These are phyloP conservation scores for Penicillium crystallinum DNA, from an alignment of 495 filamentous ascomycete species.

Conservation along the genomic window DNA sequence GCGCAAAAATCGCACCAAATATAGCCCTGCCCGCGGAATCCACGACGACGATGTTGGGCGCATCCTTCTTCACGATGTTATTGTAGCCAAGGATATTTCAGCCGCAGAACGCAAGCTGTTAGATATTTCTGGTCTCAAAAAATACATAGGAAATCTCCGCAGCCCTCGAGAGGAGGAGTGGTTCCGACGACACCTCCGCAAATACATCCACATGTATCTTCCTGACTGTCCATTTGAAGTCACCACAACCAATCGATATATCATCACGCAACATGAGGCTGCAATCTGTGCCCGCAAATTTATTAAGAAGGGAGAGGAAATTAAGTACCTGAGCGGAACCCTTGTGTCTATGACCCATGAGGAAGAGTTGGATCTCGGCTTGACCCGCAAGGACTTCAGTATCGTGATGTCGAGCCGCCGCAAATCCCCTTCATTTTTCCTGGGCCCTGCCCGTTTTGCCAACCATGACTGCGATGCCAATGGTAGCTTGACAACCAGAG, in stretches of 20 bases:
- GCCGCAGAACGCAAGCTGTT: slow-evolving; percentile 68
- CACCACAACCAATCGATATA: slow-evolving; percentile 90
- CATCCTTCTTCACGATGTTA: slow-evolving; percentile 71
- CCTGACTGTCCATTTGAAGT: slow-evolving; percentile 94
- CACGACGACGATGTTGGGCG: slow-evolving; percentile 72
- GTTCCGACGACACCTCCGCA: slow-evolving; percentile 79
- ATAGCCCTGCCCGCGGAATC: slow-evolving; percentile 75
- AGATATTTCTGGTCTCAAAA: slow-evolving; percentile 65
- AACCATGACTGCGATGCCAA: slow-evolving; percentile 98
- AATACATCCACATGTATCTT: slow-evolving; percentile 89
- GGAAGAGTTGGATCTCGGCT: slow-evolving; percentile 75
- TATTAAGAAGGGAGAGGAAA: slow-evolving; percentile 73
- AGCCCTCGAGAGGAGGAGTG: slow-evolving; percentile 79
- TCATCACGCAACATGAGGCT: slow-evolving; percentile 83
- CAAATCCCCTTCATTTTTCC: slow-evolving; percentile 80
- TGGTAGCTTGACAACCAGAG: slow-evolving; percentile 73
- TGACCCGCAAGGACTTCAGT: slow-evolving; percentile 85
- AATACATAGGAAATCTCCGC: slow-evolving; percentile 58
- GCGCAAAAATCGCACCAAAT: slow-evolving; percentile 87
- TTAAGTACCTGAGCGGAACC: slow-evolving; percentile 87
- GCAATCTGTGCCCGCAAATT: slow-evolving; percentile 74
- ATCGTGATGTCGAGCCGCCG: slow-evolving; percentile 90
- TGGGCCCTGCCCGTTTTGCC: slow-evolving; percentile 91
- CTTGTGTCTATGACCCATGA: slow-evolving; percentile 84
- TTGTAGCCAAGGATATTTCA: slow-evolving; percentile 65